A percentile compares a stretch with the other conserved stretches of the same genome.
Conservation (phyloP, 2,329 filamentous ascomycete genomes). For the Botrytis tulipae region DNA sequence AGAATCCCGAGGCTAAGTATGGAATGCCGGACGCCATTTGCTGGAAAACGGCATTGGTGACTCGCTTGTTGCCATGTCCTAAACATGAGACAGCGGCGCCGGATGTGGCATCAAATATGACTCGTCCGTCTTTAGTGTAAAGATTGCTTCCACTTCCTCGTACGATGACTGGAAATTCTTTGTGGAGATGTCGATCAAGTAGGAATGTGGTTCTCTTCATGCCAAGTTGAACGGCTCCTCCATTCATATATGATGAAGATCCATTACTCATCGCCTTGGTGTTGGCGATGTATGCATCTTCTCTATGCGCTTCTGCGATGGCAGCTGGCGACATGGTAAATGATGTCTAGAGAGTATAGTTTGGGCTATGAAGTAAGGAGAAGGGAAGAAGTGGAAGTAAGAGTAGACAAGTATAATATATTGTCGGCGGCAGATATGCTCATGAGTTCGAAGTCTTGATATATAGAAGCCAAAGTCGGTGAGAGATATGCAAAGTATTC, state of each 20-base stretch:
- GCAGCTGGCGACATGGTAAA: slow-evolving; percentile 20
- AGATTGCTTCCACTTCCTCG: slow-evolving; percentile 35
- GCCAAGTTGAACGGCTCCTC: slow-evolving; percentile 17
- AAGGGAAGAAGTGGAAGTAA: background rate
- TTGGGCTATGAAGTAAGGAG: background rate
- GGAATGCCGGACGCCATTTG: slow-evolving; percentile 56
- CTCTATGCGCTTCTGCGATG: slow-evolving; percentile 15
- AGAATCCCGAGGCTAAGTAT: slow-evolving; percentile 60
- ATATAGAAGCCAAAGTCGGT: background rate
- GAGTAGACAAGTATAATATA: background rate
- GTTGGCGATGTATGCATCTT: background rate
- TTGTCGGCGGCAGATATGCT: slow-evolving; percentile 3
- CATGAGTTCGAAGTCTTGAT: slow-evolving; percentile 9
- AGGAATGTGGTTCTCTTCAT: slow-evolving; percentile 29
- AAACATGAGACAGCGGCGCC: slow-evolving; percentile 72
- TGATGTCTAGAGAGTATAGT: background rate
- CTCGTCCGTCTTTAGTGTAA: slow-evolving; percentile 46
- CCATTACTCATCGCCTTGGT: background rate
- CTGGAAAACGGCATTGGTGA: slow-evolving; percentile 56
- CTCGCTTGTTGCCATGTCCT: slow-evolving; percentile 62
- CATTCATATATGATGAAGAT: slow-evolving; percentile 3
- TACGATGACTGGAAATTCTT: slow-evolving; percentile 33
- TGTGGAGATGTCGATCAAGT: slow-evolving; percentile 36
- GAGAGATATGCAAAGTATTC: background rate
- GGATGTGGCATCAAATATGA: slow-evolving; percentile 69